Conservation (phyloP, 2,329 filamentous ascomycete genomes). For the Cytospora mali region DNA sequence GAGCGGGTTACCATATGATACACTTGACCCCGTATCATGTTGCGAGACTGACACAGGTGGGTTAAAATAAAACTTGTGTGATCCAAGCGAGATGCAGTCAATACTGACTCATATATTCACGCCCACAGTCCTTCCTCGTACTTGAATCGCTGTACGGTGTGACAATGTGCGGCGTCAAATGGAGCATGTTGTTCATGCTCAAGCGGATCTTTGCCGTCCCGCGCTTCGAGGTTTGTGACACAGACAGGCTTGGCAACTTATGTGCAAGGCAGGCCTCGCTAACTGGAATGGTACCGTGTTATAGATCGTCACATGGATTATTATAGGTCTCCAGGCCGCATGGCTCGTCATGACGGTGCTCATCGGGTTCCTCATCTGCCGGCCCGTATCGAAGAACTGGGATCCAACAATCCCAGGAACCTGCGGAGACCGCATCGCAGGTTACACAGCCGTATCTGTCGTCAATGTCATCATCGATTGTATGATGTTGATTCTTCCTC, state of each 20-base stretch:
- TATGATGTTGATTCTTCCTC: conserved; percentile 42
- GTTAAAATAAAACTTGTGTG: background rate
- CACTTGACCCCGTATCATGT: conserved; percentile 14
- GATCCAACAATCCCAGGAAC: conserved; percentile 35
- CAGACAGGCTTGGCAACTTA: too few relatives aligned
- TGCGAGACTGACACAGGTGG: conserved; percentile 21
- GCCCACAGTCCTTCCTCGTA: conserved; percentile 23
- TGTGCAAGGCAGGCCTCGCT: too few relatives aligned
- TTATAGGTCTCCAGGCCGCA: conserved; percentile 19
- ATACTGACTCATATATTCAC: background rate
- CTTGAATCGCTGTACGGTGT: conserved; percentile 16
- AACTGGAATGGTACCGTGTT: background rate
- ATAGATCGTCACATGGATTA: conserved; percentile 21
- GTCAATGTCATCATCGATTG: conserved; percentile 45
- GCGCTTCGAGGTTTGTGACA: conserved; percentile 18
- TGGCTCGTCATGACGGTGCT: conserved; percentile 25
- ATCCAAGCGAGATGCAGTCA: background rate
- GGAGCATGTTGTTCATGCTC: conserved; percentile 26
- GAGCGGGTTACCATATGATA: conserved; percentile 21
- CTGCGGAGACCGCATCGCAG: conserved; percentile 42
- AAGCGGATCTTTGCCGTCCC: conserved; percentile 24
- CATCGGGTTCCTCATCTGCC: conserved; percentile 34
- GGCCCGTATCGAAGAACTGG: conserved; percentile 32
- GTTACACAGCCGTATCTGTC: conserved; percentile 44
- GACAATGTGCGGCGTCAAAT: conserved; percentile 23